A percentile compares a stretch with the other conserved stretches of the same genome.
Conservation (phyloP, 345 rosid species). For the Noccaea caerulescens region DNA sequence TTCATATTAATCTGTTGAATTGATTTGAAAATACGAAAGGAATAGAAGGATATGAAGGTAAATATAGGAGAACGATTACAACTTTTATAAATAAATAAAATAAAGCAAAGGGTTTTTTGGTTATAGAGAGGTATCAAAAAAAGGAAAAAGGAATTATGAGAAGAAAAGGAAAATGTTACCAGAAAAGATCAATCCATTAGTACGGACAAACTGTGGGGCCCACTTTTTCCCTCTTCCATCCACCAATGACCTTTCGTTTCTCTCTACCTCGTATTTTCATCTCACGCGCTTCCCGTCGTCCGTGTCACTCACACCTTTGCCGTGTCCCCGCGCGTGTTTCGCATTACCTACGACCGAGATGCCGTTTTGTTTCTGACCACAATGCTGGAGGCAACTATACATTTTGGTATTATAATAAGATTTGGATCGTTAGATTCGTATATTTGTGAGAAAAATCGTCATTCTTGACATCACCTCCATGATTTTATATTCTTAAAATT, state of each 20-base stretch:
- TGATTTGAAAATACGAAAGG: slow-evolving; percentile 1
- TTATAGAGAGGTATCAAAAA: slow-evolving; percentile 48
- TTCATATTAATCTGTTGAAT: neutral
- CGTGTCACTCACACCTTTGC: slow-evolving; percentile 29
- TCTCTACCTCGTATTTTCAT: slow-evolving; percentile 50
- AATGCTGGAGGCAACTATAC: slow-evolving; percentile 57
- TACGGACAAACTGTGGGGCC: slow-evolving; percentile 71
- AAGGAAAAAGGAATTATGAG: slow-evolving; percentile 75
- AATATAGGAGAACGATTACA: neutral
- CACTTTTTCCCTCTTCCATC: slow-evolving; percentile 53
- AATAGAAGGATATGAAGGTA: slow-evolving; percentile 11
- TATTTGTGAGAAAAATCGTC: slow-evolving; percentile 45
- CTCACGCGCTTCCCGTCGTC: slow-evolving; percentile 32
- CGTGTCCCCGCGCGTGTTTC: slow-evolving; percentile 15
- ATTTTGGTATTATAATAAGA: slow-evolving; percentile 38
- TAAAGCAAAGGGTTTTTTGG: neutral
- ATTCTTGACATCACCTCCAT: slow-evolving; percentile 52
- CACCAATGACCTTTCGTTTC: slow-evolving; percentile 51
- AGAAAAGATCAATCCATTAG: slow-evolving; percentile 85
- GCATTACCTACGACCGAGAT: slow-evolving; percentile 1
- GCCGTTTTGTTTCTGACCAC: slow-evolving; percentile 47
- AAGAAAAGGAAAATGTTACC: slow-evolving; percentile 82
- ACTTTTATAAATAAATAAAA: neutral
- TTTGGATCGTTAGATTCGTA: slow-evolving; percentile 59
- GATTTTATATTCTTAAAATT: slow-evolving; percentile 13